A percentile compares a stretch with the other conserved stretches of the same genome.
Conservation (phyloP, 805 yeast genomes). For the Lachancea sp. region DNA sequence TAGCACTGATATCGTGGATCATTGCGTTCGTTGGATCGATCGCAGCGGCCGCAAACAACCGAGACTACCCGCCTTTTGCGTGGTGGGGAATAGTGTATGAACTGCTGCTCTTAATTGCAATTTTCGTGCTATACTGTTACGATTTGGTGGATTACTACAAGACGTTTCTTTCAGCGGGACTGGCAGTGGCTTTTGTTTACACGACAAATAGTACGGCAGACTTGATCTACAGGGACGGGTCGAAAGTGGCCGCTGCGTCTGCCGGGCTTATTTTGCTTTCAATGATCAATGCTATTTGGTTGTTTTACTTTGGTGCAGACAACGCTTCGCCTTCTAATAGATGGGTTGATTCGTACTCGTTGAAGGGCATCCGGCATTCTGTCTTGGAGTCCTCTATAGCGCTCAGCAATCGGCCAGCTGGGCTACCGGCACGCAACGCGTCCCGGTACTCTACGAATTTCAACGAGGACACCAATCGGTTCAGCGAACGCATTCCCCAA, state of each 20-base stretch:
- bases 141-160: conserved; percentile 68
- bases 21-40: conserved; percentile 85
- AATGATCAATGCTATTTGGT: conserved; percentile 78
- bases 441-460: conserved; percentile 16
- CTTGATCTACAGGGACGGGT: conserved; percentile 60
- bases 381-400: conserved; percentile 21
- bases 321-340: conserved; percentile 81
- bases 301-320: conserved; percentile 84
- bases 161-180: conserved; percentile 35
- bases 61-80: conserved; percentile 67
- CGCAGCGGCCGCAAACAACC: conserved; percentile 39
- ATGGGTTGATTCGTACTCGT: conserved; percentile 76
- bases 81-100: conserved; percentile 97
- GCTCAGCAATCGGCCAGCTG: not conserved
- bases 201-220: conserved; percentile 77
- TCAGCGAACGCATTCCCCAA: conserved; percentile 7
- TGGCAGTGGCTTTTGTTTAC: conserved; percentile 71
- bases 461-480: not conserved
- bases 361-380: conserved; percentile 42
- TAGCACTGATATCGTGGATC: conserved; percentile 76
- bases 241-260: conserved; percentile 76
- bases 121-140: conserved; percentile 48
- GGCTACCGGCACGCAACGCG: conserved; percentile 8
- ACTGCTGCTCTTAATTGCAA: conserved; percentile 48
- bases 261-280: conserved; percentile 86